Evolutionary conservation across 177 flowering plant species (phyloP).

Genomic region (Vitis hybrid): DNA sequence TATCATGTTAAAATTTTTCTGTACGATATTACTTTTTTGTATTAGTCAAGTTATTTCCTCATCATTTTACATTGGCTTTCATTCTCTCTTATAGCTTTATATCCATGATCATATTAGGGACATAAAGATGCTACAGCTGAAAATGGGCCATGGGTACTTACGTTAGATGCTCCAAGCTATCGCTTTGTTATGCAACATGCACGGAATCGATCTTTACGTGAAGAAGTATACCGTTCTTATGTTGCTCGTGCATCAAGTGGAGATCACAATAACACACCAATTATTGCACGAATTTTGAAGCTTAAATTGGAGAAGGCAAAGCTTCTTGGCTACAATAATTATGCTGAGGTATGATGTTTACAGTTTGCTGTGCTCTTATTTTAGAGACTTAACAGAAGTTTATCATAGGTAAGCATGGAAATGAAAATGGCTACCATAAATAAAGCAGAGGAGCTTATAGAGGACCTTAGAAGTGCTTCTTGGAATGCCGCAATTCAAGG

Average conservation of each 20-base stretch:
- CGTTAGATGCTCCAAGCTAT: constrained; percentile 89
- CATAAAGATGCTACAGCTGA: constrained; percentile 93
- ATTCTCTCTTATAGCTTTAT: background rate
- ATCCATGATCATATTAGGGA: constrained; percentile 44
- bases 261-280: constrained; percentile 82
- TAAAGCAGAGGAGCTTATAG: constrained; percentile 87
- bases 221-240: constrained; percentile 89
- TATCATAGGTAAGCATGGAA: constrained; percentile 91
- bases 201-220: constrained; percentile 71
- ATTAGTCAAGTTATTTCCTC: background rate
- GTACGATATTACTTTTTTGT: background rate
- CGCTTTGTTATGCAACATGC: constrained; percentile 93
- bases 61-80: constrained; percentile 4
- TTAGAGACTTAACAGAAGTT: constrained; percentile 10
- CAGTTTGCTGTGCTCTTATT: background rate
- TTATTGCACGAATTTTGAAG: constrained; percentile 77
- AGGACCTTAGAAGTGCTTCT: constrained; percentile 82
- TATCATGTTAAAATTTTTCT: constrained; percentile 1
- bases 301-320: constrained; percentile 92
- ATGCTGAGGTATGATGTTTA: constrained; percentile 76
- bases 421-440: constrained; percentile 95
- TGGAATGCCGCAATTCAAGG: constrained; percentile 95
- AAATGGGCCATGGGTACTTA: constrained; percentile 93
- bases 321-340: constrained; percentile 84
- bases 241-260: constrained; percentile 83